Base-by-base conservation (phyloP, 2,329 filamentous ascomycete species). In the Aureobasidium sp. region DNA sequence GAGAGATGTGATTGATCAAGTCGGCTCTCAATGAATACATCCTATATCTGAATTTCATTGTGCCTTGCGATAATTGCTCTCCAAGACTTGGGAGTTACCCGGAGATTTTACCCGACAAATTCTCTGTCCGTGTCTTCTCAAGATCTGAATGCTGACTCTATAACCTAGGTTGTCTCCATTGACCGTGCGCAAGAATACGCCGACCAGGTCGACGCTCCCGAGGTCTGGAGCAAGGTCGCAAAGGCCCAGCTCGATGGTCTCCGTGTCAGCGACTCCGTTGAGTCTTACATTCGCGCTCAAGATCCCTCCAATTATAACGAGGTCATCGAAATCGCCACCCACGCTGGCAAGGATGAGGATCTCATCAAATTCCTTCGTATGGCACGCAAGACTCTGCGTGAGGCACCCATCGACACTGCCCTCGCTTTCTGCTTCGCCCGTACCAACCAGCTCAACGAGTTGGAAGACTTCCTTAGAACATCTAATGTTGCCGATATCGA, bases 241-340 rank as follows among this genome's bases (percentile, higher is more conserved):
- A 98, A 98, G 78, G 91, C 93, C 53, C 93, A 98, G 73, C 80
- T 98, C 54, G 93, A 98, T 68, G 93, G 93, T 61, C 84, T 98
- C 32, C 89, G 93, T 56, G 85, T 98, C 25, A 83, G 84, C 48
- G 93, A 98, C 72, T 83, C 88, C 38, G 95, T 98, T 60, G 90
- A 95, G 56, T 97, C 93, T 0, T 98, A 98, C 72, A 95, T 98
- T 68, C 91, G 91, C 68, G 93, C 93, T 29, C 81, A 85, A 58
- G 93, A 98, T 64, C 86, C 94, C 29, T 86, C 84, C 62, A 98
- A 98, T 76, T 94, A 94, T 73, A 76, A 81, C 45, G 94, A 98
- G 70, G 93, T 98, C 55, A 97, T 98, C 59, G 93, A 98, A 69
- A 93, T 89, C 60, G 90, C 88, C 14, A 95, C 88, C 0, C 89